Percentiles rank a stretch among this genome's conserved stretches.
Conservation (phyloP, 257 asterid genomes). For the Solanum neorickii region DNA sequence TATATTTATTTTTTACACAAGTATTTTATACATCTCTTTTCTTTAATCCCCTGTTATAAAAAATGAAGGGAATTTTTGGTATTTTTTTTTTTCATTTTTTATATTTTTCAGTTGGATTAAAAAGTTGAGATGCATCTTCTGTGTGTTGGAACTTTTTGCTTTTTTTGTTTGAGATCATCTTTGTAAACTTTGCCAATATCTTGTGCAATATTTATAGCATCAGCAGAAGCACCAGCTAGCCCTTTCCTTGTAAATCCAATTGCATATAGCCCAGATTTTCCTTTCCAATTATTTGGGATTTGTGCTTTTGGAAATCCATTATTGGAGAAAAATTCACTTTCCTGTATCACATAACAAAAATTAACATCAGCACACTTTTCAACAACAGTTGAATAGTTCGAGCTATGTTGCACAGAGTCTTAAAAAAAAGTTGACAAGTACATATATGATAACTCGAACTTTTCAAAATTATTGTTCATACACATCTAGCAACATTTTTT, state of each 20-base stretch:
- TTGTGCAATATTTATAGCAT: conserved; percentile 56
- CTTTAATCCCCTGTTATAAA: neutral
- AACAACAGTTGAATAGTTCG: neutral
- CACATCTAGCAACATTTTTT: neutral
- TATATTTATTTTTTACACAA: neutral
- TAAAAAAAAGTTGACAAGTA: neutral
- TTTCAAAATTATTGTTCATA: neutral
- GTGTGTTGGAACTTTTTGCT: conserved; percentile 63
- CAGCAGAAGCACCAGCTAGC: conserved; percentile 80
- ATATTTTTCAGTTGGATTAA: conserved; percentile 7
- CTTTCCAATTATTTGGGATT: conserved; percentile 77
- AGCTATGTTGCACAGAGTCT: neutral
- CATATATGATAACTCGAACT: too few species aligned
- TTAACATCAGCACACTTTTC: conserved; percentile 11
- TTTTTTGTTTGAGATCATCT: conserved; percentile 55
- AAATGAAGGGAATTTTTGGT: conserved; percentile 1
- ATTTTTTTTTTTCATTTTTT: neutral
- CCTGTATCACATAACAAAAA: conserved; percentile 22
- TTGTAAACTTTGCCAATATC: conserved; percentile 68
- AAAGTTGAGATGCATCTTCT: conserved; percentile 75
- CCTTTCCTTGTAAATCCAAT: conserved; percentile 91
- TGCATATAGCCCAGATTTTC: conserved; percentile 65
- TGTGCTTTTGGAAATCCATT: conserved; percentile 61
- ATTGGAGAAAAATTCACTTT: conserved; percentile 55
- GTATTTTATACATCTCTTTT: neutral